Evolutionary conservation across 768 basidiomycete genomes (phyloP), one percentile per base, ranked within the genome.

Genomic region (Melanogaster broomeanus): DNA sequence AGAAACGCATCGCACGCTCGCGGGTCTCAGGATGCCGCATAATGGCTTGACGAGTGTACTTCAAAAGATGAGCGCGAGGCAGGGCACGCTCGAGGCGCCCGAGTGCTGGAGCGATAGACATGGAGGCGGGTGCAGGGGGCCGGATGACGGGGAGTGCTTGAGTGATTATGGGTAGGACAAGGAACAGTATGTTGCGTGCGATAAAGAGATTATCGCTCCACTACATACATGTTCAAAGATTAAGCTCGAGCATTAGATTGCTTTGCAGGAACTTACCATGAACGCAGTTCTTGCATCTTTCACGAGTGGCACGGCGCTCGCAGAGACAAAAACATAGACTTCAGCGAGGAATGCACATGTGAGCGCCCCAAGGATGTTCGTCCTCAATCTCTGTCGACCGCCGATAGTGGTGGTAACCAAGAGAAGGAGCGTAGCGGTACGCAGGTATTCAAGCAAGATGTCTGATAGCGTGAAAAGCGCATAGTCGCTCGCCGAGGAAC

Each of bases 151-250:
- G 75, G 6, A 74, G 46, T 44, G 73, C 56, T 61, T 78, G 75
- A 10, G 83, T 61, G 45, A 79, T 31, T 24, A 82, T 55, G 5
- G 87, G 84, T 3, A 89, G 72, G 27, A 75, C 7, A 49, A 88
- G 71, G 69, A 90, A 85, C 47, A 87, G 64, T 2, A 74, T 24
- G 47, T 80, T 78, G n/a, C 88, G 86, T 30, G 69, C 53, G 42
- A 74, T 62, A 62, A 79, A 77, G 33, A 85, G 67, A 24, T 62
- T 72, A 63, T 90, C 86, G 67, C 88, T 84, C 82, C 83, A 85
- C 88, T 90, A 44, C 13, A 16, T 90, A 44, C 13, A 16, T 49
- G 19, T n/a, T n/a, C 44, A 25, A 40, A 18, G 5, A 18, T 18
- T 24, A 27, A 35, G 25, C 21, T 18, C 25, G 13, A 30, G 42